These are phyloP conservation scores for Colletotrichum destructivum DNA, from an alignment of 2,329 filamentous ascomycete genomes.

Conservation along the genomic window DNA sequence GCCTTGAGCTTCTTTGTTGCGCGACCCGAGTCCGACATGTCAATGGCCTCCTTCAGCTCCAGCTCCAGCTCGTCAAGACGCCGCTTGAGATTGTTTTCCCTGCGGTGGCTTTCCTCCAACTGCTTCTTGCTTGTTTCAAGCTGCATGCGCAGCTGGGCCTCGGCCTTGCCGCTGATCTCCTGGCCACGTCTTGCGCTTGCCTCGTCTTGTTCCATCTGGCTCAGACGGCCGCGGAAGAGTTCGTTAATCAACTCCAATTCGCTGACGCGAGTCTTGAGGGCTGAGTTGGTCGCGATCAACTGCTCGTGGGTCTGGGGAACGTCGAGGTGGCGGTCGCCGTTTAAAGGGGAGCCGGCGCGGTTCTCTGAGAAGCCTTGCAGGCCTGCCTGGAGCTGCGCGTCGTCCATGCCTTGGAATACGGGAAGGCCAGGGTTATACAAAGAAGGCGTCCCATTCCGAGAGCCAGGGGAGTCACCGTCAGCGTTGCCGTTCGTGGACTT, in stretches of 20 bases:
- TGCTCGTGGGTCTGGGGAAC: conserved; percentile 85
- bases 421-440: conserved; percentile 83
- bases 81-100: conserved; percentile 86
- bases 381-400: conserved; percentile 76
- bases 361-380: conserved; percentile 67
- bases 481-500: conserved; percentile 81
- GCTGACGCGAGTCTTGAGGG: conserved; percentile 93
- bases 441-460: conserved; percentile 83
- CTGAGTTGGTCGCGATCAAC: conserved; percentile 84
- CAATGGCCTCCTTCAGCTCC: conserved; percentile 58
- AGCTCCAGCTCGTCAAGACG: conserved; percentile 85
- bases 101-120: conserved; percentile 82
- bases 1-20: conserved; percentile 41
- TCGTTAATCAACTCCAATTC: conserved; percentile 97
- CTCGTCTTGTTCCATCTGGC: conserved; percentile 84
- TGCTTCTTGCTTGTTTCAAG: conserved; percentile 67
- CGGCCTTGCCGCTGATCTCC: conserved; percentile 69
- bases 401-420: conserved; percentile 84
- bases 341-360: conserved; percentile 65
- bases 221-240: conserved; percentile 82
- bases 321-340: conserved; percentile 76
- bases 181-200: conserved; percentile 74
- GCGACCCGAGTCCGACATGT: conserved; percentile 33
- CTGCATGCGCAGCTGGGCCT: conserved; percentile 70
- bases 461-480: conserved; percentile 84